A percentile compares a stretch with the other conserved stretches of the same genome.
These are phyloP conservation scores for Periconia sp. DNA, from an alignment of 2,329 filamentous ascomycete species.

Conservation along the genomic window DNA sequence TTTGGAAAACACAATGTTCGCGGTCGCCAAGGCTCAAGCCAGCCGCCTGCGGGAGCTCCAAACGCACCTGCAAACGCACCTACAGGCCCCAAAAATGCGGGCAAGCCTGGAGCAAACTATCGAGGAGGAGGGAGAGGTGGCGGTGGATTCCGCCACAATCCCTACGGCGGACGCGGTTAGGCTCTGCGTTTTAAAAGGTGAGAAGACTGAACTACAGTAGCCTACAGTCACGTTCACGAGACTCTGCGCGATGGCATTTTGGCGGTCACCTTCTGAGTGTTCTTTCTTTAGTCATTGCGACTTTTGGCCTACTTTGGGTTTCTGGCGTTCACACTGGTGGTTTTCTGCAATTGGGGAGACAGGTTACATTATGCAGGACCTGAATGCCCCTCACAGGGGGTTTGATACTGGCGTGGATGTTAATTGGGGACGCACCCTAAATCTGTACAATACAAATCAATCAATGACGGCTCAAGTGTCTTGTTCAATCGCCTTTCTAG, in stretches of 20 bases:
- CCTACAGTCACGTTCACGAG: background rate
- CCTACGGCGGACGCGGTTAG: conserved; percentile 24
- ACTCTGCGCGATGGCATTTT: background rate
- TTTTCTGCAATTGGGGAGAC: background rate
- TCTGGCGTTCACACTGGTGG: background rate
- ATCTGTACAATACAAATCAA: background rate
- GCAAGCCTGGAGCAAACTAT: conserved; percentile 88
- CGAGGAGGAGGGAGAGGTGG: conserved; percentile 70
- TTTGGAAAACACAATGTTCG: conserved; percentile 27
- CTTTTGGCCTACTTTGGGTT: background rate
- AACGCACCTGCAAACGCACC: conserved; percentile 76
- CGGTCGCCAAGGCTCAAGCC: conserved; percentile 42
- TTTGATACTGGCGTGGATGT: background rate
- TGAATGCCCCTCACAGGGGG: background rate
- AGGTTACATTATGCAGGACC: background rate
- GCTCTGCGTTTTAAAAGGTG: background rate
- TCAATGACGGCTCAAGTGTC: background rate
- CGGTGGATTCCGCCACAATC: conserved; percentile 31
- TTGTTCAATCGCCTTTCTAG: no score
- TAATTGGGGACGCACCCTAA: background rate
- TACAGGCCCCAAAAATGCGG: conserved; percentile 94
- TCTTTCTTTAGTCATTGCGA: background rate
- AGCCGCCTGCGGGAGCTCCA: conserved; percentile 43
- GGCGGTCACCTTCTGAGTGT: background rate
- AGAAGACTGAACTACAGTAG: background rate